Evolutionary conservation across 352 stramenopile genomes (phyloP), one percentile per base, ranked within the genome.

Genomic region (Phytopythium ostracodes): DNA sequence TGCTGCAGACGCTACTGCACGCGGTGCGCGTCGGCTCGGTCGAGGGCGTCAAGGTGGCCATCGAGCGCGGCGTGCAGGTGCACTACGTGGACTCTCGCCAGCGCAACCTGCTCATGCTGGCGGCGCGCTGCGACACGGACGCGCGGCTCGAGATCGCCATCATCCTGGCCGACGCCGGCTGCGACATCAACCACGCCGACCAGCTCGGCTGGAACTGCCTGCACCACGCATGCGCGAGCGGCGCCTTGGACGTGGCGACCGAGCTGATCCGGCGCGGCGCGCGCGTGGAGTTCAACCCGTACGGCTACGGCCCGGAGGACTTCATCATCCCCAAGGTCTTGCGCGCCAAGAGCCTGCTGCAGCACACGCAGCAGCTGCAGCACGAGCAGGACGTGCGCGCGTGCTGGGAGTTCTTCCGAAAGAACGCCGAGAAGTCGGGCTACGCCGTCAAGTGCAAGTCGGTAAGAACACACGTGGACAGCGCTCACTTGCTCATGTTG

Each of bases 291-390:
- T 92, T 89, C 53, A 96, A 96, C 46, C 83, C 82, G 53, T 96
- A 93, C 57, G 87, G 87, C 49, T 96, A 92, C 63, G 87, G 87
- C 35, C 80, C 84, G 7, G 84, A 92, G 73, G 87, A 96, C 55
- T 91, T 96, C 55, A 67, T 91, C 50, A 89, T 94, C 59, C 81
- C 84, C 1, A 92, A 93, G 62, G 84, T 96, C 20, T 65, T 62
- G 24, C 83, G 80, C 56, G 87, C 87, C 20, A 92, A 91, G 71
- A 94, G 84, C 68, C 40, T 96, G 61, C 62, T 96, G 46, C 87
- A 96, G 62, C 87, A 96, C 72, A 96, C 87, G 46, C 83, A 94
- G 63, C 85, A 94, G 53, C 65, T 96, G 25, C 81, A 91, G 55
- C 87, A 96, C 56, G 85, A 94, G 60, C 76, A 87, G 56, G 87